Base-by-base conservation (phyloP, 1,284 basidiomycete genomes). In the Malassezia globosa region DNA sequence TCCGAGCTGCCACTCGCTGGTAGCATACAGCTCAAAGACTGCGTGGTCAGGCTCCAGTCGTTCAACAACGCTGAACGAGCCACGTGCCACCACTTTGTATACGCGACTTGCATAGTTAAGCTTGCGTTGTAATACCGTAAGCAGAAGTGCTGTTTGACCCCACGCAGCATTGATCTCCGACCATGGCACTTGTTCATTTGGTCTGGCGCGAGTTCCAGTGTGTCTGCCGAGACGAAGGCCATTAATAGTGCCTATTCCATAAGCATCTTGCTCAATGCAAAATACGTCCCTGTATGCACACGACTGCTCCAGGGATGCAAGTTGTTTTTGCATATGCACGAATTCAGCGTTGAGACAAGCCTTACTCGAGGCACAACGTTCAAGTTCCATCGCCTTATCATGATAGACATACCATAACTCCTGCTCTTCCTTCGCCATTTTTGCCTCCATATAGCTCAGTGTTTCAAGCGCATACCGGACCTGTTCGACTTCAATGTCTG, bases 251-350 rank as follows among this genome's bases (percentile, higher is more conserved):
- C 88, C 92, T 63, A 64, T 96, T 84, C 14, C 65, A 8, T 23
- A 26, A 1, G 84, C 84, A 58, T 90, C 87, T 60, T 95, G 87
- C 1, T 90, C 90, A 57, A 99, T 97, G 63, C 88, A 92, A 72
- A 99, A 99, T 0, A 89, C 89, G 66, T 97, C 94, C 58, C 92
- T 92, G 75, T 95, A 97, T 23, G 97, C 94, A 69, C 97, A 97
- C 4, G 90, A 90, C 37, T 83, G 78, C 66, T 92, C 85, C 7
- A 99, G 77, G 63, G 88, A 83, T 59, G 86, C 84, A 13, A 90
- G 76, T 7, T 82, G 83, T 13, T 55, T 54, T 13, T 47, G 36
- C 19, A 72, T 52, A 72, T 73, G 50, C 50, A 64, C 38, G 46
- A 73, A 41, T 1, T 42, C 24, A 10, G 85, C 82, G 11, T 84